phyloP scores from a whole-genome alignment of 768 basidiomycete genomes.

The Trametes gibbosa region DNA sequence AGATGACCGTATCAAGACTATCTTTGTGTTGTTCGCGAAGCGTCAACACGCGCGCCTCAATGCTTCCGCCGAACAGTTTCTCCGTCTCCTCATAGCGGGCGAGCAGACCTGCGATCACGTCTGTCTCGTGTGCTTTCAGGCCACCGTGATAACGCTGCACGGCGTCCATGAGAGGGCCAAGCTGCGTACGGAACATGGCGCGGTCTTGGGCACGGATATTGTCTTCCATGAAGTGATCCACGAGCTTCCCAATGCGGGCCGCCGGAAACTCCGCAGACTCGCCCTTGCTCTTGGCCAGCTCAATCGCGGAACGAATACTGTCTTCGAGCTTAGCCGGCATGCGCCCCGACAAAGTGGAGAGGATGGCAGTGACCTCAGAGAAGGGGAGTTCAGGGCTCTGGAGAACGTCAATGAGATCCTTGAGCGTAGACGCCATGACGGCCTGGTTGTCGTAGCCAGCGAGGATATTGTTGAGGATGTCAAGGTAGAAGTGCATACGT shows the following conservation, averaged over 20 bases:
- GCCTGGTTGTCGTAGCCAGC: slow-evolving; percentile 97
- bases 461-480: slow-evolving; percentile 84
- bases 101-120: slow-evolving; percentile 73
- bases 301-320: slow-evolving; percentile 73
- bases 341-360: slow-evolving; percentile 88
- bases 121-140: slow-evolving; percentile 82
- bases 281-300: slow-evolving; percentile 69
- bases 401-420: slow-evolving; percentile 80
- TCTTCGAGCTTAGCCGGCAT: slow-evolving; percentile 93
- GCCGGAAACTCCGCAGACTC: slow-evolving; percentile 88
- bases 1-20: slow-evolving; percentile 82
- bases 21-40: slow-evolving; percentile 93
- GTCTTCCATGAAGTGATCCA: slow-evolving; percentile 84
- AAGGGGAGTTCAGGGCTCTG: slow-evolving; percentile 87
- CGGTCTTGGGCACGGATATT: slow-evolving; percentile 78
- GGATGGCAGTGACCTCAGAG: slow-evolving; percentile 76
- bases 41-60: slow-evolving; percentile 86
- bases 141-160: slow-evolving; percentile 80
- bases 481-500: slow-evolving; percentile 67
- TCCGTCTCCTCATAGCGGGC: slow-evolving; percentile 83
- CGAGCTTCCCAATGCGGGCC: slow-evolving; percentile 75
- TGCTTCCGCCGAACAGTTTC: slow-evolving; percentile 89
- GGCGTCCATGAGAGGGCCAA: slow-evolving; percentile 67
- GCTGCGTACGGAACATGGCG: slow-evolving; percentile 70
- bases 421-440: slow-evolving; percentile 81